Evolutionary conservation across 257 asterid genomes (phyloP), one percentile per base, ranked within the genome.

Genomic region (Primulina huaijiensis): DNA sequence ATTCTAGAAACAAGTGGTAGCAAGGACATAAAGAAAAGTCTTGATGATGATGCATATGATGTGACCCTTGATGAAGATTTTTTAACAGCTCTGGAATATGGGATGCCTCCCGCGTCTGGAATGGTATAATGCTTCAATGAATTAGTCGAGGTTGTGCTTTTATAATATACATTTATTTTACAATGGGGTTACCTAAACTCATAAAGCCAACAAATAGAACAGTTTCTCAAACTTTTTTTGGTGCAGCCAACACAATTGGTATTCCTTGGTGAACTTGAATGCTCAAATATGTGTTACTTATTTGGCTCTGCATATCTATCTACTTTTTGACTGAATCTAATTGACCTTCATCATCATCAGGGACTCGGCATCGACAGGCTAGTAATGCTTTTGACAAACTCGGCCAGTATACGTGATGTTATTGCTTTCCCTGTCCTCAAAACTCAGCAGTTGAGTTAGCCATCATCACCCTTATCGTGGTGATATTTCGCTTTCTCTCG

Each of bases 61-160:
- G 96, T 93, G 76, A 81, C 82, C 71, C 81, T 93, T 20, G 99
- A 93, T 33, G 99, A 93, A 82, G 99, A 93, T 76, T 90, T 93
- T 63, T 77, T 89, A 65, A 93, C 94, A 57, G 99, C 99, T 74
- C 82, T 93, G 25, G 99, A 93, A 75, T 93, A 93, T 8, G 99
- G 97, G 76, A 90, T 93, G 99, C 99, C 99, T 71, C 99, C 99
- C 38, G 99, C 99, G 57, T 90, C 97, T 56, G 99, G 99, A 80
- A 84, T 93, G 99, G 98, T 92, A 90, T 25, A 73, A 30, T 3
- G 58, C 59, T 65, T 34, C 62, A 40, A 9, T 59, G 35, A 37
- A 23, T 65, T 29, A 7, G 33, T 38, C 19, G 20, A 40, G 29
- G 3, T 19, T 3, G 30, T 46, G 55, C 1, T 46, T 46, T 14